These are phyloP conservation scores for Zea mays DNA, from an alignment of 176 grass and related monocot genomes.

Conservation along the genomic window DNA sequence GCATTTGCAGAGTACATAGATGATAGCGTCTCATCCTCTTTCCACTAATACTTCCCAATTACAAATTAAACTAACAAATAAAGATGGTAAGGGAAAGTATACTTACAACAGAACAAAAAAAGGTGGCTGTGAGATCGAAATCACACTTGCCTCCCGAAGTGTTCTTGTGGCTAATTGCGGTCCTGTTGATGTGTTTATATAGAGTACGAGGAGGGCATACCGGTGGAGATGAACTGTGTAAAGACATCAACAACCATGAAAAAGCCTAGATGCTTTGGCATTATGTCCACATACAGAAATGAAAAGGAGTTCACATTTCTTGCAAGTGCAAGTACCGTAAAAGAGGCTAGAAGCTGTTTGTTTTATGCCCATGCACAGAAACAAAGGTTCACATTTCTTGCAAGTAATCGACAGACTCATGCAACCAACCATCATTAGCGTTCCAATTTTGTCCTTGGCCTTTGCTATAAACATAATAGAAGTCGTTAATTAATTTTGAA, in stretches of 20 bases:
- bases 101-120: too few relatives aligned
- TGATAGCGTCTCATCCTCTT: too few relatives aligned
- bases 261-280: slow-evolving; percentile 35
- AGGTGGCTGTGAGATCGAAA: background rate
- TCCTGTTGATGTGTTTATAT: slow-evolving; percentile 40
- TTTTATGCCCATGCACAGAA: slow-evolving; percentile 11
- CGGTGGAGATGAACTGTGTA: slow-evolving; percentile 26
- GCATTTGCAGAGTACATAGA: background rate
- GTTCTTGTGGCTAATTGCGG: background rate
- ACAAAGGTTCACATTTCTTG: background rate
- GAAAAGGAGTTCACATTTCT: too few relatives aligned
- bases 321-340: too few relatives aligned
- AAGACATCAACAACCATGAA: slow-evolving; percentile 29
- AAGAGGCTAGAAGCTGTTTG: too few relatives aligned
- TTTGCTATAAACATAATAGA: background rate
- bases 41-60: too few relatives aligned
- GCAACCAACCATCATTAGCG: background rate
- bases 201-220: background rate
- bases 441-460: background rate
- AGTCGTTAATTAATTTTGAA: background rate
- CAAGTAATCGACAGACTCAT: background rate
- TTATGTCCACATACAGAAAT: too few relatives aligned
- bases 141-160: slow-evolving; percentile 5
- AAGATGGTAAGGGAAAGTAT: too few relatives aligned
- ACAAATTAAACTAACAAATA: too few relatives aligned